Base-by-base conservation (phyloP, 164 flowering plant genomes). In the Magnolia officinalis region DNA sequence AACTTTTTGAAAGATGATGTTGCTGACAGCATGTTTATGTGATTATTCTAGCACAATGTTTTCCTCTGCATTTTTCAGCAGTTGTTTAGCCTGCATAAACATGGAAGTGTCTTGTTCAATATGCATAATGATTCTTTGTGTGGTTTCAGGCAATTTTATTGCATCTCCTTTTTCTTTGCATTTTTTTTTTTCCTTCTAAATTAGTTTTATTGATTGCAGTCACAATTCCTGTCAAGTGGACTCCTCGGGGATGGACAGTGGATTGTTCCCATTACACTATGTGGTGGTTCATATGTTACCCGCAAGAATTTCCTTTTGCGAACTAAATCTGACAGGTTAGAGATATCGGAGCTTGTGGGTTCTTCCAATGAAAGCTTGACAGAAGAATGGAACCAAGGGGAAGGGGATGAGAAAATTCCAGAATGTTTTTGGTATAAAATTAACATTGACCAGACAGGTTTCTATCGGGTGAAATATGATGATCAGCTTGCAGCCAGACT, bases 401-500 rank as follows among this genome's bases (percentile, higher is more conserved):
- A 37, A 66, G 65, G 61, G 74, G 20, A 50, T 63, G 51, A 70
- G 73, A 75, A 19, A 16, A 14, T 37, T 70, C 31, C 73, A 63
- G 55, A 26, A 58, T 65, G 73, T 16, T 9, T 75, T 64, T 96
- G 99, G 98, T 84, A 94, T 66, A 96, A 96, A 79, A 68, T 94
- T 76, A 96, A 96, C 81, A 88, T 93, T 76, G 91, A 91, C 31
- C 99, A 94, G 82, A 74, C 95, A 71, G 99, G 98, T 73, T 96
- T 96, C 82, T 96, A 91, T 67, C 84, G 99, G 76, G 99, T 96
- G 79, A 94, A 96, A 85, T 96, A 96, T 83, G 98, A 96, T 76
- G 94, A 93, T 31, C 86, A 83, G 11, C 95, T 96, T 76, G 84
- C 90, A 64, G 86, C 86, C 71, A 86, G 87, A 76, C 96, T 96